Conservation (phyloP, 345 rosid species). For the Hibiscus tridactylites region DNA sequence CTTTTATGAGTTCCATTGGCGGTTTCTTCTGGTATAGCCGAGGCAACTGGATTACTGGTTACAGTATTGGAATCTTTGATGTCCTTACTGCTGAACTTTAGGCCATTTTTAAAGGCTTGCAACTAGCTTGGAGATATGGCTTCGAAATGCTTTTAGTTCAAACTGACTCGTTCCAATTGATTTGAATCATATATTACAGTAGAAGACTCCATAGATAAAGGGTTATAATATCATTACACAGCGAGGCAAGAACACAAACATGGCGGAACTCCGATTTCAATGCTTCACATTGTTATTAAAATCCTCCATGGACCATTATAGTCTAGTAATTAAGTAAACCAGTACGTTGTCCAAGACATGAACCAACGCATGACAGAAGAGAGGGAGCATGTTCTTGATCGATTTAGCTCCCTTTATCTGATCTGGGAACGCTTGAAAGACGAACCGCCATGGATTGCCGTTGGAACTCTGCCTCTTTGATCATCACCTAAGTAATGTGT, state of each 20-base stretch:
- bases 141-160: too few species aligned
- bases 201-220: too few species aligned
- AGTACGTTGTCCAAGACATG: background rate
- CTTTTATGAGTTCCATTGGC: too few species aligned
- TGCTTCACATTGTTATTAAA: background rate
- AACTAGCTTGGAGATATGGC: too few species aligned
- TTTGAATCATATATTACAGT: too few species aligned
- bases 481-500: constrained; percentile 30
- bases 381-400: constrained; percentile 44
- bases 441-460: constrained; percentile 27
- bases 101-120: too few species aligned
- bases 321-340: background rate
- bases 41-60: too few species aligned
- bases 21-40: too few species aligned
- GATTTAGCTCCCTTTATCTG: constrained; percentile 28
- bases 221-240: too few species aligned
- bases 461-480: constrained; percentile 22
- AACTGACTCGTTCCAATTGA: too few species aligned
- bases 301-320: background rate
- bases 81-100: too few species aligned
- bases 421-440: constrained; percentile 32
- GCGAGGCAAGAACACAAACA: background rate
- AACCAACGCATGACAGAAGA: constrained; percentile 59
- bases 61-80: too few species aligned
- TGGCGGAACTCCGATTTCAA: background rate